Conservation (phyloP, 2,329 filamentous ascomycete species). For the Fusarium solani-melongenae region DNA sequence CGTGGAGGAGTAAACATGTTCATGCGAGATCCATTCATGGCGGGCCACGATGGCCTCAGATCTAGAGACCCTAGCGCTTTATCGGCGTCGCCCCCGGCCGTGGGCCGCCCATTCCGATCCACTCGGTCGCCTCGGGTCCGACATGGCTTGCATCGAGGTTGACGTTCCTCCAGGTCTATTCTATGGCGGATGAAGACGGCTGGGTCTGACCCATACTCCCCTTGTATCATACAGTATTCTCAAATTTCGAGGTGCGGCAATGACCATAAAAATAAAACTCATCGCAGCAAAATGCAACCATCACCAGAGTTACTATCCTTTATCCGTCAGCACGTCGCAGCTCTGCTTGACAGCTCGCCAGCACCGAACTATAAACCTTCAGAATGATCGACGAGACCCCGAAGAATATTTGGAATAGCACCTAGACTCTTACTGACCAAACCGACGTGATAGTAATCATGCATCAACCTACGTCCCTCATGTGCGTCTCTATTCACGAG, state of each 20-base stretch:
- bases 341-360: background rate
- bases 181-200: background rate
- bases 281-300: background rate
- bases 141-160: constrained; percentile 3
- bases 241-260: background rate
- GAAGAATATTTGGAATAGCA: background rate
- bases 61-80: constrained; percentile 26
- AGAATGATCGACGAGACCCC: background rate
- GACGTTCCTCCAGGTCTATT: background rate
- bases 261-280: background rate
- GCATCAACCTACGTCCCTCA: background rate
- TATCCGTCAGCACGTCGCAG: background rate
- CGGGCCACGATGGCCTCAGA: constrained; percentile 29
- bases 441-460: background rate
- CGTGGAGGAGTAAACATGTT: background rate
- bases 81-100: constrained; percentile 12
- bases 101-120: constrained; percentile 28
- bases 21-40: constrained; percentile 24
- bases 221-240: background rate
- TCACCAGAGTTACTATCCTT: background rate
- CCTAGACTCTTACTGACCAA: background rate
- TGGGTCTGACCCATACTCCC: background rate
- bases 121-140: constrained; percentile 13
- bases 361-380: background rate
- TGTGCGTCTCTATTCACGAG: background rate